Evolutionary conservation across 805 yeast species (phyloP).

Genomic region (Lipomyces kockii): DNA sequence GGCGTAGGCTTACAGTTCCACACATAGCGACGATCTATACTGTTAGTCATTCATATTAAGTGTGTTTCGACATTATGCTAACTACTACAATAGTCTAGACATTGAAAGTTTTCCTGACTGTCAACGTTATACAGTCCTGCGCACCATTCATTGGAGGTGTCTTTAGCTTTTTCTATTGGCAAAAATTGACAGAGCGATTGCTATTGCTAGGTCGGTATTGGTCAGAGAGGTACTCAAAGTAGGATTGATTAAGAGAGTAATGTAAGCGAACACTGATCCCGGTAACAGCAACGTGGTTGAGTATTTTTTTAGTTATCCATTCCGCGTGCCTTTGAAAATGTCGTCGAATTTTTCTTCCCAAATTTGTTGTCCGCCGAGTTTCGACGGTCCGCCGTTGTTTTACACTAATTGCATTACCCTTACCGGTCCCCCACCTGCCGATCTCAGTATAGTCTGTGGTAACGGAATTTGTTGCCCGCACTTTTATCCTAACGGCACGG

Average conservation of each 20-base stretch:
- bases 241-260: not conserved
- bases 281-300: not conserved
- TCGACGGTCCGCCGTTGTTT: not conserved
- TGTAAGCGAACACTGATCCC: not conserved
- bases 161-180: not conserved
- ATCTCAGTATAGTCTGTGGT: not conserved
- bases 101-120: too few species aligned
- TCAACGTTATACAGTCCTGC: not conserved
- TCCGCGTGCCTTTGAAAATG: not conserved
- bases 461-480: conserved; percentile 1
- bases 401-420: not conserved
- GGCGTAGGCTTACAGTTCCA: not conserved
- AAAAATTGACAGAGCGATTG: not conserved
- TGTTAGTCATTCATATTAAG: conserved; percentile 3
- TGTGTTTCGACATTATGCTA: conserved; percentile 1
- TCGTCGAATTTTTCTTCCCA: not conserved
- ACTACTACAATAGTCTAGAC: not conserved
- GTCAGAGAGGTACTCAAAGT: not conserved
- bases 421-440: not conserved
- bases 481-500: conserved; percentile 1
- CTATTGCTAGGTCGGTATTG: not conserved
- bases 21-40: not conserved
- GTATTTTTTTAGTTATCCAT: not conserved
- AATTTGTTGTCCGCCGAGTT: not conserved
- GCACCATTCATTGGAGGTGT: conserved; percentile 1